A percentile compares a stretch with the other conserved stretches of the same genome.
Evolutionary conservation across 352 stramenopile genomes (phyloP).

Genomic region (Phytopythium montanum): DNA sequence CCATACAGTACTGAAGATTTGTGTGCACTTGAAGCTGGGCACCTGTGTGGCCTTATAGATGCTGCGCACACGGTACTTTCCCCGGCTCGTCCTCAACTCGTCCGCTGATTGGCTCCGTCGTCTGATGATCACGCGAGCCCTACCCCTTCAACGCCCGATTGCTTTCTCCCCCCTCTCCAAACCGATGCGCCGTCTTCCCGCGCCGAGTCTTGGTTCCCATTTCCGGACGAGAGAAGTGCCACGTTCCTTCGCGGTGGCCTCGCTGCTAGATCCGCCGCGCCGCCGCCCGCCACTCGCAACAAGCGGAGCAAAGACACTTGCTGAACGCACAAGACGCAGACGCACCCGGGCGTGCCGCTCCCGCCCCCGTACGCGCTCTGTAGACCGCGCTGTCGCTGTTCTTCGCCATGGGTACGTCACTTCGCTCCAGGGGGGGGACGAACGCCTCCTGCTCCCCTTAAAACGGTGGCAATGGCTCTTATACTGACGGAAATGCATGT

Average conservation of each 20-base stretch:
- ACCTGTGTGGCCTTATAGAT: background rate
- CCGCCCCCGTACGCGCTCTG: background rate
- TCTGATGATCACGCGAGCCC: background rate
- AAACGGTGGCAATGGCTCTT: background rate
- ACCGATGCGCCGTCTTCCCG: background rate
- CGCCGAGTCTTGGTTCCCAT: background rate
- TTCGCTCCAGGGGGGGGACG: background rate
- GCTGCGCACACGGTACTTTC: background rate
- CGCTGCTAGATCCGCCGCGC: background rate
- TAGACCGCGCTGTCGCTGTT: too few relatives aligned
- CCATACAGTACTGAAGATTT: too few relatives aligned
- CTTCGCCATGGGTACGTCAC: background rate
- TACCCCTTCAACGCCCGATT: background rate
- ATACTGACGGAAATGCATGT: background rate
- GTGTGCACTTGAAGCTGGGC: conserved; percentile 8
- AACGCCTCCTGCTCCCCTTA: background rate
- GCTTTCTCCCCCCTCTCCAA: background rate
- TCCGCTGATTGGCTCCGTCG: background rate
- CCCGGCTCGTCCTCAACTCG: background rate
- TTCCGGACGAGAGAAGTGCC: conserved; percentile 6
- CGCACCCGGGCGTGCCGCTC: background rate
- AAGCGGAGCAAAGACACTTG: background rate
- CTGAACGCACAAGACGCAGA: background rate
- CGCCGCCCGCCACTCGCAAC: background rate
- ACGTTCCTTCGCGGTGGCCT: background rate